Evolutionary conservation across 345 rosid genomes (phyloP).

Genomic region (Lenwebbia sp.): DNA sequence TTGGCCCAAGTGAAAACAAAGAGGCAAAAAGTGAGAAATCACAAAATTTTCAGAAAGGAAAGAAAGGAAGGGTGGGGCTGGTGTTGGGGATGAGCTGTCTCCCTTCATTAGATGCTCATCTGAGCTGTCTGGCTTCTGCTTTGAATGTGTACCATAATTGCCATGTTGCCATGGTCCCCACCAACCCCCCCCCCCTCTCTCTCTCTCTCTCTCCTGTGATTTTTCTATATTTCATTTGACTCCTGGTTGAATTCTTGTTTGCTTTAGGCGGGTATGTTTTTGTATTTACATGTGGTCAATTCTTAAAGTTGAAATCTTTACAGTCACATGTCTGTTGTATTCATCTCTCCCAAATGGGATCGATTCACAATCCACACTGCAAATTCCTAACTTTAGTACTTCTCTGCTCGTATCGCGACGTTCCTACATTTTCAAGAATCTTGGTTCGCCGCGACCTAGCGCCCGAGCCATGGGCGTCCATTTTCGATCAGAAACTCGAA

Average conservation of each 20-base stretch:
- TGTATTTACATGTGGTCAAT: not conserved
- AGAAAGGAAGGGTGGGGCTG: not conserved
- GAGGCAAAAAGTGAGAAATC: not conserved
- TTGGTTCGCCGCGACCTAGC: not conserved
- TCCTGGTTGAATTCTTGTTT: not conserved
- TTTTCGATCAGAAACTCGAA: not conserved
- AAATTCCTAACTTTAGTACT: not conserved
- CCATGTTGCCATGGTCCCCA: slow-evolving; percentile 3
- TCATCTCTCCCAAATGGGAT: not conserved
- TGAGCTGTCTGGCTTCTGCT: slow-evolving; percentile 7
- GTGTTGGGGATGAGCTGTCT: slow-evolving; percentile 14
- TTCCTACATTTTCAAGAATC: not conserved
- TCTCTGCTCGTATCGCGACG: not conserved
- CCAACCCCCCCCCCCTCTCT: not conserved
- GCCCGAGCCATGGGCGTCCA: not conserved
- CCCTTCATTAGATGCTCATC: slow-evolving; percentile 5
- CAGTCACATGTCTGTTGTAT: not conserved
- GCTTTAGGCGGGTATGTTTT: not conserved
- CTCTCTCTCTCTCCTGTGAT: not conserved
- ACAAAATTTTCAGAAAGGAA: not conserved
- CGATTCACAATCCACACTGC: not conserved
- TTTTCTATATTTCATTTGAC: not conserved
- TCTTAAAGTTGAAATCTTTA: not conserved
- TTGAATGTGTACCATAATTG: slow-evolving; percentile 4
- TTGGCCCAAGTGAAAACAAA: not conserved